Evolutionary conservation across 1,139 yeast genomes (phyloP).

Genomic region (Candida buenavistaensis): DNA sequence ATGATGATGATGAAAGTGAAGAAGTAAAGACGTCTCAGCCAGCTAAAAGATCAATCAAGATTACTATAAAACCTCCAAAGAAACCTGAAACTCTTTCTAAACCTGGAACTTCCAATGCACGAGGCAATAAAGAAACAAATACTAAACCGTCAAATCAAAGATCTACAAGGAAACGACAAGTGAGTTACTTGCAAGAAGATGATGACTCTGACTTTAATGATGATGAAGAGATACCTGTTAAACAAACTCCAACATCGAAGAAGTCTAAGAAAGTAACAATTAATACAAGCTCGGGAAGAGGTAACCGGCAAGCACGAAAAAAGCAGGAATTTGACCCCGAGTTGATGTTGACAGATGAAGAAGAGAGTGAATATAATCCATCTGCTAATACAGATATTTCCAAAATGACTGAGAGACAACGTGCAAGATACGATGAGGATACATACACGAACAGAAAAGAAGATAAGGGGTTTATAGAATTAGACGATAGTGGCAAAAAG

Average conservation of each 20-base stretch:
- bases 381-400: conserved; percentile 47
- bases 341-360: conserved; percentile 44
- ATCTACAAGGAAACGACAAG: conserved; percentile 31
- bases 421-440: conserved; percentile 40
- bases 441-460: background rate
- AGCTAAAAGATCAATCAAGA: conserved; percentile 11
- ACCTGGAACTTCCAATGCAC: background rate
- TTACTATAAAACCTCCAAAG: conserved; percentile 16
- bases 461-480: conserved; percentile 24
- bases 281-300: background rate
- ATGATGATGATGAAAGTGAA: conserved; percentile 16
- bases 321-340: conserved; percentile 39
- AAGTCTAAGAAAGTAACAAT: conserved; percentile 6
- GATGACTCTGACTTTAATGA: conserved; percentile 29
- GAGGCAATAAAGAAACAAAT: too few relatives aligned
- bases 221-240: conserved; percentile 17
- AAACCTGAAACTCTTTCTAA: conserved; percentile 5
- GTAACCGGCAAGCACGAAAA: conserved; percentile 10
- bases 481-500: conserved; percentile 27
- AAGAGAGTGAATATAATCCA: conserved; percentile 44
- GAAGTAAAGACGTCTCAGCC: conserved; percentile 5
- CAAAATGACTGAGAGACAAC: conserved; percentile 63
- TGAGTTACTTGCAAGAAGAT: conserved; percentile 34
- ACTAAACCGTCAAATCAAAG: conserved; percentile 14
- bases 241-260: conserved; percentile 9